phyloP scores from a whole-genome alignment of 2,329 filamentous ascomycete genomes.

The Epichloe scottii region DNA sequence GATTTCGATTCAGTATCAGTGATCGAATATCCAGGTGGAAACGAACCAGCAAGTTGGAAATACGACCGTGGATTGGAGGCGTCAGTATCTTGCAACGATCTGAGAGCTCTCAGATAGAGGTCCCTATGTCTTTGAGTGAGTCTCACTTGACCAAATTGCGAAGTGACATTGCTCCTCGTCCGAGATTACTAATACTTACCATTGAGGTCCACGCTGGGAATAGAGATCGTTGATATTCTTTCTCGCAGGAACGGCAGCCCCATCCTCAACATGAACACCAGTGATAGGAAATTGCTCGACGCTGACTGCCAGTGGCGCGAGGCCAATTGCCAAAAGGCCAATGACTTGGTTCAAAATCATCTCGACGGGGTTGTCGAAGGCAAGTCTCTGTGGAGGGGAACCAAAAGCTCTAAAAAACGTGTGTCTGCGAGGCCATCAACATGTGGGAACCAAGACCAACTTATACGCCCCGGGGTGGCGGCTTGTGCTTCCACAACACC shows the following conservation, averaged over 20 bases:
- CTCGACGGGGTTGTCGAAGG: not conserved
- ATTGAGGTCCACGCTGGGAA: slow-evolving; percentile 27
- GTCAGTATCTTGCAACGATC: slow-evolving; percentile 27
- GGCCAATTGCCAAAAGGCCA: slow-evolving; percentile 15
- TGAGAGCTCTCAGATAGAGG: slow-evolving; percentile 34
- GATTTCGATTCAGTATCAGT: not conserved
- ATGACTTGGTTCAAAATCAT: slow-evolving; percentile 12
- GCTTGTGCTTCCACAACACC: not conserved
- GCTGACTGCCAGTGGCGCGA: slow-evolving; percentile 11
- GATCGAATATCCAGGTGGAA: not conserved
- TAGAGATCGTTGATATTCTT: slow-evolving; percentile 35
- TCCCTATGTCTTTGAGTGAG: slow-evolving; percentile 23
- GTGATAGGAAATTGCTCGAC: slow-evolving; percentile 21
- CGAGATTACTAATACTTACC: slow-evolving; percentile 19
- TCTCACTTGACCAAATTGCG: not conserved
- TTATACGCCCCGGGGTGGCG: not conserved
- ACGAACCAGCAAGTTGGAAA: slow-evolving; percentile 35
- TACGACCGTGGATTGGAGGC: slow-evolving; percentile 33
- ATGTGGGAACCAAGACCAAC: not conserved
- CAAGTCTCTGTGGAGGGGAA: not conserved
- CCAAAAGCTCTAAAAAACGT: too few relatives aligned
- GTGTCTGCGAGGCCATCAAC: not conserved
- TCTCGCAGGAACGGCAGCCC: slow-evolving; percentile 30
- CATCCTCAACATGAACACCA: slow-evolving; percentile 25
- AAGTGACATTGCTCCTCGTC: not conserved